A percentile compares a stretch with the other conserved stretches of the same genome.
Evolutionary conservation across 2,329 filamentous ascomycete species (phyloP).

Genomic region (Biscogniauxia sp.): DNA sequence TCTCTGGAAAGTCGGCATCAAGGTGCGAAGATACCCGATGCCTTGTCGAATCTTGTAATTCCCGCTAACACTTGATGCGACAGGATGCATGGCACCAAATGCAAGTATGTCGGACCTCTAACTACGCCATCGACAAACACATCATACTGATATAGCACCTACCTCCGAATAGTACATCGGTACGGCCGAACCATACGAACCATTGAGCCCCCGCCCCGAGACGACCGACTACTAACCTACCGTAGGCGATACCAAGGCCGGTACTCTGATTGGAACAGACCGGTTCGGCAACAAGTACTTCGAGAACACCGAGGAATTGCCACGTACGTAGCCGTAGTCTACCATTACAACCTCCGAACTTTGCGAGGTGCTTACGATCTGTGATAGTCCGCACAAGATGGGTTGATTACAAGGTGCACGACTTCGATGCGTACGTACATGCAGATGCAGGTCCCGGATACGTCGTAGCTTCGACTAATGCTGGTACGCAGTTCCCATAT

Average conservation of each 20-base stretch:
- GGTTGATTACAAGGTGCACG: slow-evolving; percentile 92
- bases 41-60: slow-evolving; percentile 1
- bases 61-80: slow-evolving; percentile 37
- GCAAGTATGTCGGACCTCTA: slow-evolving; percentile 64
- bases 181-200: slow-evolving; percentile 28
- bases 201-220: not conserved
- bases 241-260: slow-evolving; percentile 92
- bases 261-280: slow-evolving; percentile 79
- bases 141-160: slow-evolving; percentile 24
- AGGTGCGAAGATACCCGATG: slow-evolving; percentile 52
- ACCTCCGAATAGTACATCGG: slow-evolving; percentile 52
- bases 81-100: slow-evolving; percentile 91
- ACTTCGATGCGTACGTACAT: slow-evolving; percentile 68
- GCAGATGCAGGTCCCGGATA: not conserved
- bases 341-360: not conserved
- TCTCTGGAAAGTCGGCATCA: slow-evolving; percentile 81
- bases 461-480: slow-evolving; percentile 11
- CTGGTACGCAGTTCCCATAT: slow-evolving; percentile 63
- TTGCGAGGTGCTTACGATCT: slow-evolving; percentile 9
- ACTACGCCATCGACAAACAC: slow-evolving; percentile 20
- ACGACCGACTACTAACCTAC: slow-evolving; percentile 10
- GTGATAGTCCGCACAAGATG: slow-evolving; percentile 82
- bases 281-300: slow-evolving; percentile 96
- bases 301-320: slow-evolving; percentile 93
- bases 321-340: slow-evolving; percentile 56